Evolutionary conservation across 2,329 filamentous ascomycete species (phyloP), one percentile per base, ranked within the genome.

Genomic region (Scortechinia acanthostroma): DNA sequence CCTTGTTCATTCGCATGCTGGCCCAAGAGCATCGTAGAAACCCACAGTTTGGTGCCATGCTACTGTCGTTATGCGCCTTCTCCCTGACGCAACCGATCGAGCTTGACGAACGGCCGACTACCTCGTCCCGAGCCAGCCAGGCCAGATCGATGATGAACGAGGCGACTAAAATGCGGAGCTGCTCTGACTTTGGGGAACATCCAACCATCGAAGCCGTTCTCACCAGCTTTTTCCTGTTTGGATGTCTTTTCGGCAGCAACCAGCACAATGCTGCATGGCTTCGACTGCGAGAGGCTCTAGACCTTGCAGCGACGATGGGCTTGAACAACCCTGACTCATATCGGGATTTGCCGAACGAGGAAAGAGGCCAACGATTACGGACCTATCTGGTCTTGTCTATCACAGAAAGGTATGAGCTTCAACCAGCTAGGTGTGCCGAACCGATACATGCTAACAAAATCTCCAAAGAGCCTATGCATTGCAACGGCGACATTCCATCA

Each of bases 31-130:
- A 69, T 49, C 64, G 65, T 25, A 59, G 54, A 30, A 65, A 67
- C 28, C 55, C 62, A 1, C 64, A 68, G 42, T 68, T 66, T 25
- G 65, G 65, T 13, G 58, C 65, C 2, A 69, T 69, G 65, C 47
- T 68, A 3, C 48, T 69, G 19, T 60, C 63, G 2, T 45, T 69
- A 16, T 66, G 64, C 43, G 64, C 65, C 10, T 69, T 69, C 42
- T 61, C 65, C 2, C 57, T 69, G 42, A 68, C 65, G 2, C 65
- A 69, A 48, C 65, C 65, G 1, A 65, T 69, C 20, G 64, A 67
- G 30, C 66, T 68, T 5, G 61, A 64, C 33, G 65, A 69, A 47
- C 56, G 60, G 17, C 35, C 35, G 6, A 40, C 35, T 17, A 6
- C 35, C 10, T 30, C 25, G 6, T 40, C 35, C 6, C 35, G 35